Base-by-base conservation (phyloP, 2,329 filamentous ascomycete species). In the Ophiostoma himal-ulmi region DNA sequence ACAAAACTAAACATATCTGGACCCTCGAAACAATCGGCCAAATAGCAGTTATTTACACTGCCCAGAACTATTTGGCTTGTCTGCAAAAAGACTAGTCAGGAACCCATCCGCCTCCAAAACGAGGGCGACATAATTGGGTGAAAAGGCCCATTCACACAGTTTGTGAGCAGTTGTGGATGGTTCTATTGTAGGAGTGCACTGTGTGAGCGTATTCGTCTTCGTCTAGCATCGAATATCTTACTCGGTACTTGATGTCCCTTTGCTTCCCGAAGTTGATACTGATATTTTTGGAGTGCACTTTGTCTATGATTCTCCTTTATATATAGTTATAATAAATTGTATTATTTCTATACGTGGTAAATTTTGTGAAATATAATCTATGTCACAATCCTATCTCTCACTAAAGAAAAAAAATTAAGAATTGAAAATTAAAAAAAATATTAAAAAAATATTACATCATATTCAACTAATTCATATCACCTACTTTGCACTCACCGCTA, bases 51-150 rank as follows among this genome's bases (percentile, higher is more conserved):
- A n/a, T 6, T 44, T 17, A 57, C 52, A 13, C n/a, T 57, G n/a
- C 52, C n/a, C n/a, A 26, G 52, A 57, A 64, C 30, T 36, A 13
- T 34, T 22, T 20, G 57, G 68, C 72, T 69, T 73, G 52, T 30
- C 75, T 73, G 54, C 67, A 75, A 75, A 39, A 64, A 74, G 74
- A 68, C 70, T 75, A 75, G 74, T 69, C 71, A 73, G 74, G 74
- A 73, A 73, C 74, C 74, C 57, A 68, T 26, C 65, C 6, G 34
- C 20, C 34, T 39, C 5, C 11, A 36, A 65, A 41, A 22, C 34
- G 57, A 39, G 62, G 14, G 11, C 13, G 39, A 8, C 26, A 26
- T 34, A 20, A 7, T 4, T 22, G 22, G 22, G 13, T 44, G 20
- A 22, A 14, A 57, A 14, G 3, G n/a, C 8, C 44, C 20, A 48